Evolutionary conservation across 306 rosid species (phyloP).

Genomic region (Calophaca sinica): DNA sequence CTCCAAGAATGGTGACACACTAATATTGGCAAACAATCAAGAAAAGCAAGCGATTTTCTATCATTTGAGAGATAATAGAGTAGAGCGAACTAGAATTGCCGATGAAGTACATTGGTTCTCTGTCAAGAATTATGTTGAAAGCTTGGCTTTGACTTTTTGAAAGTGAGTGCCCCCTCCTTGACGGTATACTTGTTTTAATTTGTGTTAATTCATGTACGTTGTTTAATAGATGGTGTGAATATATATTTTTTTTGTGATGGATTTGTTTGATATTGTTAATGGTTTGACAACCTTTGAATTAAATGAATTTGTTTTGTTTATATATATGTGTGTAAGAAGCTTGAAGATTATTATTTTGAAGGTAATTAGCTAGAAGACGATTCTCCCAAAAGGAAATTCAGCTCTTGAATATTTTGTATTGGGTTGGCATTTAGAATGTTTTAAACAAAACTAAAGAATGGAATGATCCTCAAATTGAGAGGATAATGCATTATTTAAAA

Average conservation of each 20-base stretch:
- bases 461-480: too few species aligned
- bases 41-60: background rate
- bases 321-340: too few species aligned
- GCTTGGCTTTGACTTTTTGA: slow-evolving; percentile 28
- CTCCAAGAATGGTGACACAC: background rate
- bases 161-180: slow-evolving; percentile 18
- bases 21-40: slow-evolving; percentile 20
- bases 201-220: background rate
- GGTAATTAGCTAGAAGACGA: too few species aligned
- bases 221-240: background rate
- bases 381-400: too few species aligned
- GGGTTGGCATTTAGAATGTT: too few species aligned
- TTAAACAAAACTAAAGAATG: too few species aligned
- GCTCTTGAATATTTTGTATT: too few species aligned
- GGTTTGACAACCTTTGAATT: slow-evolving; percentile 15
- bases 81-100: slow-evolving; percentile 2
- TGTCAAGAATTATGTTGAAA: background rate
- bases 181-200: background rate
- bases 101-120: slow-evolving; percentile 11
- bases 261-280: background rate
- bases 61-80: background rate
- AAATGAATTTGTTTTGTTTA: background rate
- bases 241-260: slow-evolving; percentile 23
- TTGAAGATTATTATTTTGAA: too few species aligned
- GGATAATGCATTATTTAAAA: too few species aligned